A percentile compares a stretch with the other conserved stretches of the same genome.
Evolutionary conservation across 257 asterid genomes (phyloP).

Genomic region (Plantago major): DNA sequence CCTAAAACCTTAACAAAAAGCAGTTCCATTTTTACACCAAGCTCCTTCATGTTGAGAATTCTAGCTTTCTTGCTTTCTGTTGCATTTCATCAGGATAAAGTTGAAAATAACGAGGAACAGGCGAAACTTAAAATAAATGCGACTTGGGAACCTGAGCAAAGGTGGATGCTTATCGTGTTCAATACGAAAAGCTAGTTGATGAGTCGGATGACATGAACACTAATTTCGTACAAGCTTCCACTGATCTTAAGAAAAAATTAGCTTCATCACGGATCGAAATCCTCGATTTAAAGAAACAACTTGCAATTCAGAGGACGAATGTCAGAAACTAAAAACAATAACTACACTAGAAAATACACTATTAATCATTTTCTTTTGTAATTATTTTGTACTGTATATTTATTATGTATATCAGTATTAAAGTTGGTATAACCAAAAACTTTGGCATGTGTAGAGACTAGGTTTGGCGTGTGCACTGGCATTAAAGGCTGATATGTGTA

Average conservation of each 20-base stretch:
- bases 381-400: no score
- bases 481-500: no score
- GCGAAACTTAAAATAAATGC: conserved; percentile 65
- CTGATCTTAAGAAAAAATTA: conserved; percentile 49
- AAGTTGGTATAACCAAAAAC: no score
- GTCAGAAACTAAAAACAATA: no score
- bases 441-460: no score
- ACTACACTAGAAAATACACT: no score
- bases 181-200: conserved; percentile 38
- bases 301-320: conserved; percentile 20
- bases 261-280: conserved; percentile 43
- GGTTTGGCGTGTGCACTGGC: no score
- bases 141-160: conserved; percentile 55
- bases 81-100: conserved; percentile 39
- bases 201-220: conserved; percentile 50
- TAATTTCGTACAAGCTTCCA: conserved; percentile 48
- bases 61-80: conserved; percentile 2
- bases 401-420: no score
- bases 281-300: conserved; percentile 53
- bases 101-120: conserved; percentile 33
- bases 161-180: conserved; percentile 43
- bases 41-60: neutral
- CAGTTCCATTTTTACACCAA: no score
- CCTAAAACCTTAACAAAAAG: no score
- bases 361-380: no score